These are phyloP conservation scores for Chalciporus sp. DNA, from an alignment of 1,284 basidiomycete genomes.

Conservation along the genomic window DNA sequence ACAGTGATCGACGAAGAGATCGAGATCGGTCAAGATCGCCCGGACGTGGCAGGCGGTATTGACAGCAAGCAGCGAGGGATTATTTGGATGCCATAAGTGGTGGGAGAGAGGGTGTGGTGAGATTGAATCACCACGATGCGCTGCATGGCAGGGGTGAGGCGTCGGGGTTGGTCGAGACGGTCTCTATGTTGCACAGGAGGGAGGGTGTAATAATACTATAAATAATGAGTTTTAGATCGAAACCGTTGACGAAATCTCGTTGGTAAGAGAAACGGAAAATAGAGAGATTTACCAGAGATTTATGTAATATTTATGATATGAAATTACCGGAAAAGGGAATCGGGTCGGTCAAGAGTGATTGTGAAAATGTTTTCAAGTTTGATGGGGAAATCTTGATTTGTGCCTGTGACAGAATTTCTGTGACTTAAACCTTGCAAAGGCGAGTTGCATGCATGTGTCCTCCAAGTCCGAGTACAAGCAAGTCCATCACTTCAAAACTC, in stretches of 20 bases:
- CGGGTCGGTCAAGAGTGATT: conserved; percentile 28
- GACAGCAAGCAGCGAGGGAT: conserved; percentile 11
- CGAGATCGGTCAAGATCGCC: conserved; percentile 82
- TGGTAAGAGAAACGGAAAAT: too few relatives aligned
- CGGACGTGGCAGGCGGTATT: conserved; percentile 64
- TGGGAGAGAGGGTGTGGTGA: conserved; percentile 3
- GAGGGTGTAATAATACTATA: conserved; percentile 7
- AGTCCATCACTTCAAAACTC: neutral
- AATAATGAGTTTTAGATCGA: conserved; percentile 5
- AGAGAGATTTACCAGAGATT: conserved; percentile 6
- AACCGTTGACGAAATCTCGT: neutral
- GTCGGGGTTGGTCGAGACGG: conserved; percentile 10
- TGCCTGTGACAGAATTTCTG: conserved; percentile 42
- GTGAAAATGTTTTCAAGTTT: conserved; percentile 33
- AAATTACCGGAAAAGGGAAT: conserved; percentile 15
- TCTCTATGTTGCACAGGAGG: conserved; percentile 4
- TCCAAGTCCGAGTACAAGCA: conserved; percentile 10
- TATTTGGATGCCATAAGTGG: conserved; percentile 4
- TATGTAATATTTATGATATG: conserved; percentile 30
- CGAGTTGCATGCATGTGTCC: conserved; percentile 28
- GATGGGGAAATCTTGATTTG: conserved; percentile 20
- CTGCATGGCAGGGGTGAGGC: conserved; percentile 33
- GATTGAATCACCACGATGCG: conserved; percentile 19
- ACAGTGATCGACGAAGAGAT: conserved; percentile 63
- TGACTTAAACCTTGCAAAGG: conserved; percentile 25